phyloP scores from a whole-genome alignment of 345 rosid genomes.

The Acer saccharum region DNA sequence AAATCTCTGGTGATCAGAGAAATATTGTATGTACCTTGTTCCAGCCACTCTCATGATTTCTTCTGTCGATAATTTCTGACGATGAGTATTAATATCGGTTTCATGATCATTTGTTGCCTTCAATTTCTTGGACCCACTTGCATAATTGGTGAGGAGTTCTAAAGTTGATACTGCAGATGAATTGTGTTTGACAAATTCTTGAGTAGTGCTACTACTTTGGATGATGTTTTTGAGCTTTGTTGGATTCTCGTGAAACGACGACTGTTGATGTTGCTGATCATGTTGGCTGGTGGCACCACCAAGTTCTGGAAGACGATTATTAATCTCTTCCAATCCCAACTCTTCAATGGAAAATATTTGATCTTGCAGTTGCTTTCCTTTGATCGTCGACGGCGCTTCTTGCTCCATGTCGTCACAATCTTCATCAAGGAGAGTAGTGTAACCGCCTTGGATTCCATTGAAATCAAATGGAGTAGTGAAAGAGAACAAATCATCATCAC shows the following conservation, averaged over 20 bases:
- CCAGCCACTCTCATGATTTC: constrained; percentile 54
- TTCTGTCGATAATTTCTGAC: constrained; percentile 41
- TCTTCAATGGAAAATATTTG: constrained; percentile 27
- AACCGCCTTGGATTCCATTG: constrained; percentile 31
- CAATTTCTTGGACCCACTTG: constrained; percentile 36
- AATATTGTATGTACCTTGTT: constrained; percentile 39
- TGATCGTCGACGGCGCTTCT: neutral
- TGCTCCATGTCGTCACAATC: constrained; percentile 22
- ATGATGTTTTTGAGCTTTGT: constrained; percentile 12
- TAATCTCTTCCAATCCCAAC: constrained; percentile 7
- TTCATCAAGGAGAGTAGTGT: neutral
- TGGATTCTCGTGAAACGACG: constrained; percentile 6
- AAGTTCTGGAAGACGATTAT: constrained; percentile 17
- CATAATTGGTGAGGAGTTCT: constrained; percentile 44
- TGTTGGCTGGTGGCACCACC: neutral
- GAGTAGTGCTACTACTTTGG: neutral
- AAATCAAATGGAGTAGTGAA: constrained; percentile 29
- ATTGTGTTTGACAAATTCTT: constrained; percentile 2
- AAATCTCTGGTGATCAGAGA: constrained; percentile 40
- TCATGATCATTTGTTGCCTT: constrained; percentile 9
- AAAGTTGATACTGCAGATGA: constrained; percentile 29
- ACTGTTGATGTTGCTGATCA: constrained; percentile 4
- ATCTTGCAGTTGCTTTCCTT: constrained; percentile 11
- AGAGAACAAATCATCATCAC: constrained; percentile 23
- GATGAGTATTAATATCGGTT: too few relatives aligned